Evolutionary conservation across 495 filamentous ascomycete species (phyloP).

Genomic region (Aspergillus conjunctus): DNA sequence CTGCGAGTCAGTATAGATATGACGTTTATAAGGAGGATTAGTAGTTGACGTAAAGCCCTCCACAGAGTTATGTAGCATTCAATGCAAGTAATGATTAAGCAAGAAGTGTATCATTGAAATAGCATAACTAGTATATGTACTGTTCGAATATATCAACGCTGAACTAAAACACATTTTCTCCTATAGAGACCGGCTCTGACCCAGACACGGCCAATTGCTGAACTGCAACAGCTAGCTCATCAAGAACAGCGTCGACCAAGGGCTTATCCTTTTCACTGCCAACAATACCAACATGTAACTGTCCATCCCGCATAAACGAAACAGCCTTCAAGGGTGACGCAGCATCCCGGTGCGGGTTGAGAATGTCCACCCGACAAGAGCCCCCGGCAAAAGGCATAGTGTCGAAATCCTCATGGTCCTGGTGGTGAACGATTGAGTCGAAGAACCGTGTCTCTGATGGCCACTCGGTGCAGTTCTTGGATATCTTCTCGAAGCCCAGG

Average conservation of each 20-base stretch:
- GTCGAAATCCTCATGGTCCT: constrained; percentile 40
- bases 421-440: constrained; percentile 26
- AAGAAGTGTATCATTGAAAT: no score
- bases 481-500: constrained; percentile 22
- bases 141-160: no score
- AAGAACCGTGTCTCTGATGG: constrained; percentile 9
- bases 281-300: constrained; percentile 41
- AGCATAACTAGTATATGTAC: no score
- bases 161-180: no score
- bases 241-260: constrained; percentile 34
- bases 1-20: constrained; percentile 57
- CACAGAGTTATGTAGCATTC: no score
- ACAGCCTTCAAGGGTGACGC: constrained; percentile 42
- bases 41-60: no score
- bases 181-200: no score
- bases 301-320: constrained; percentile 36
- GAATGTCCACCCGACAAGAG: constrained; percentile 38
- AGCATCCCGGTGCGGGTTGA: constrained; percentile 42
- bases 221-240: constrained; percentile 32
- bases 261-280: constrained; percentile 32
- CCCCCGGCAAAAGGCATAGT: constrained; percentile 43
- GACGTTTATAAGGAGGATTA: constrained; percentile 55
- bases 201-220: constrained; percentile 24
- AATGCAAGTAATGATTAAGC: no score
- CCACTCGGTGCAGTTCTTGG: constrained; percentile 18